Evolutionary conservation across 768 basidiomycete genomes (phyloP).

Genomic region (Strobilomyces echinocephalus): DNA sequence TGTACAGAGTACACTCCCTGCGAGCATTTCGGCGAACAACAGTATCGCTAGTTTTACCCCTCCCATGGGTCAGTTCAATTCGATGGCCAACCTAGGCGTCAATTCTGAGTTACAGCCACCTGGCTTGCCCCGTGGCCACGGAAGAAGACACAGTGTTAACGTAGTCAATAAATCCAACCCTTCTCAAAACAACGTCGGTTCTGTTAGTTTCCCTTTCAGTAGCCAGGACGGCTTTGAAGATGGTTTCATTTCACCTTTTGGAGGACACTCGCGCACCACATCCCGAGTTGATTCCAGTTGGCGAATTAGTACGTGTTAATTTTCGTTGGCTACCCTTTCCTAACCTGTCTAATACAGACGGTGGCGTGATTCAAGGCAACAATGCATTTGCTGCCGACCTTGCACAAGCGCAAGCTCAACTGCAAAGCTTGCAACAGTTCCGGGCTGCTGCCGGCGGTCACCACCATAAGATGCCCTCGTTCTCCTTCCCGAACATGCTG

Average conservation of each 20-base stretch:
- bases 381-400: slow-evolving; percentile 75
- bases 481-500: slow-evolving; percentile 97
- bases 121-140: slow-evolving; percentile 77
- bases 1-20: slow-evolving; percentile 80
- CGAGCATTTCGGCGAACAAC: slow-evolving; percentile 44
- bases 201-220: slow-evolving; percentile 47
- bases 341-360: slow-evolving; percentile 44
- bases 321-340: background rate
- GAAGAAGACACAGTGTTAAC: slow-evolving; percentile 86
- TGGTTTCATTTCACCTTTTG: slow-evolving; percentile 62
- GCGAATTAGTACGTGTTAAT: slow-evolving; percentile 70
- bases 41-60: slow-evolving; percentile 29
- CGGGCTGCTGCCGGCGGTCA: slow-evolving; percentile 92
- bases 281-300: slow-evolving; percentile 80
- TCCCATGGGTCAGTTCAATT: slow-evolving; percentile 64
- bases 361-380: slow-evolving; percentile 64
- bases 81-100: slow-evolving; percentile 45
- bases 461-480: slow-evolving; percentile 95
- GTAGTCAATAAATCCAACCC: slow-evolving; percentile 69
- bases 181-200: slow-evolving; percentile 43
- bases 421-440: slow-evolving; percentile 95
- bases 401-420: slow-evolving; percentile 93
- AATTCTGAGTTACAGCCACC: slow-evolving; percentile 62
- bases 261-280: slow-evolving; percentile 69
- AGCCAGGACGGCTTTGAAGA: slow-evolving; percentile 74